Base-by-base conservation (phyloP, 805 yeast species). In the Schwanniomyces polymorphus region DNA sequence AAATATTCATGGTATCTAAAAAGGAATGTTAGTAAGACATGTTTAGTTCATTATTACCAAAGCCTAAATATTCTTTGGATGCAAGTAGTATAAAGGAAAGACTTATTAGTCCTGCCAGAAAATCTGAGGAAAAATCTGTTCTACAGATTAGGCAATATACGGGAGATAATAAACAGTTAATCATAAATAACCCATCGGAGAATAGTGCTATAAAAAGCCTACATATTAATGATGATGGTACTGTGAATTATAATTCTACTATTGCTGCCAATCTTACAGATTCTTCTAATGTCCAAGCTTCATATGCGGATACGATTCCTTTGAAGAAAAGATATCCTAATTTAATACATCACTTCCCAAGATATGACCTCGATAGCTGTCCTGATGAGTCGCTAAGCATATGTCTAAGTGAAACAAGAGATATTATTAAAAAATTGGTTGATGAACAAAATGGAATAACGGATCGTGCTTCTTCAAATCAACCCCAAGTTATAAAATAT, bases 291-390 rank as follows among this genome's bases (percentile, higher is more conserved):
- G 68, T 70, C 12, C 84, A 80, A 50, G 59, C 82, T 0, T 65
- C 79, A 0, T 79, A 80, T 44, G 73, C 76, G 29, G 86, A 81
- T 45, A 76, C 86, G 27, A 75, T 84, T 23, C 91, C 91, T 0
- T 64, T 85, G 42, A 75, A 87, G 49, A 52, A 52, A 39, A 50
- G 61, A 43, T 71, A 52, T 43, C 76, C 76, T 9, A 59, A 67
- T 44, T 59, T 73, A 45, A 66, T 63, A 28, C 77, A 71, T 48
- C 60, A 61, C 41, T 72, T 73, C 43, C 78, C 78, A 1, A 55
- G 69, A 28, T 58, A 61, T 38, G 51, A 54, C n/a, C 52, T 82
- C 62, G 58, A 70, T 65, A 49, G 65, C 47, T 55, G 70, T 51
- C 64, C 80, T 2, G 75, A 75, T 33, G 78, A 74, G 14, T 75